These are phyloP conservation scores for Hymenoscyphus occultus DNA, from an alignment of 2,329 filamentous ascomycete genomes.

Conservation along the genomic window DNA sequence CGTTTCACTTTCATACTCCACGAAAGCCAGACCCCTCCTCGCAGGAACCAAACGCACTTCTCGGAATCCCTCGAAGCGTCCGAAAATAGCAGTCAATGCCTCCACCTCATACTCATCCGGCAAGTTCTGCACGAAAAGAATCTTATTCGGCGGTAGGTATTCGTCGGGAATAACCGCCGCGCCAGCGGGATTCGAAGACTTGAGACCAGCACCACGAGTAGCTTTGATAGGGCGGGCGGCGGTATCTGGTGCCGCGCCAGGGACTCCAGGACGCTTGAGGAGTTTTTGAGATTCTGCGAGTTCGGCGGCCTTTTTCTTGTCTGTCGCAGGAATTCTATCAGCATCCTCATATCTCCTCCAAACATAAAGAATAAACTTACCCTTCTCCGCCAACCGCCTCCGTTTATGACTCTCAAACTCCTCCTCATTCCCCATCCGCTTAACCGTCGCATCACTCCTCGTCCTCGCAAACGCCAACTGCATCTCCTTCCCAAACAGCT, in stretches of 20 bases:
- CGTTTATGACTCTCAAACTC: constrained; percentile 86
- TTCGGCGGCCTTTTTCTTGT: constrained; percentile 78
- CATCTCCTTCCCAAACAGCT: constrained; percentile 90
- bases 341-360: background rate
- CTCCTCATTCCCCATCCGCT: constrained; percentile 68
- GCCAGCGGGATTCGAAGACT: constrained; percentile 66
- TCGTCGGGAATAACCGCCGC: constrained; percentile 88
- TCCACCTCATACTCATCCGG: constrained; percentile 85
- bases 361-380: constrained; percentile 46
- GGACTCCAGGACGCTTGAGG: constrained; percentile 58
- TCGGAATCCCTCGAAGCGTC: constrained; percentile 87
- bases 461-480: constrained; percentile 77
- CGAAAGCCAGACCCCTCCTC: constrained; percentile 85
- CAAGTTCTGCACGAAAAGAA: constrained; percentile 88
- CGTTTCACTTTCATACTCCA: constrained; percentile 89
- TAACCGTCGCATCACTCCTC: constrained; percentile 82
- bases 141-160: constrained; percentile 96
- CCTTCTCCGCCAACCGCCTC: constrained; percentile 82
- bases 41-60: constrained; percentile 89
- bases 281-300: constrained; percentile 75
- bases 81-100: constrained; percentile 75
- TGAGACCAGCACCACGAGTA: constrained; percentile 69
- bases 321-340: constrained; percentile 36
- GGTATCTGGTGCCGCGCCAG: constrained; percentile 34
- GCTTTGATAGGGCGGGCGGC: constrained; percentile 64